These are phyloP conservation scores for Bruguiera gymnorhiza DNA, from an alignment of 345 rosid species.

Conservation along the genomic window DNA sequence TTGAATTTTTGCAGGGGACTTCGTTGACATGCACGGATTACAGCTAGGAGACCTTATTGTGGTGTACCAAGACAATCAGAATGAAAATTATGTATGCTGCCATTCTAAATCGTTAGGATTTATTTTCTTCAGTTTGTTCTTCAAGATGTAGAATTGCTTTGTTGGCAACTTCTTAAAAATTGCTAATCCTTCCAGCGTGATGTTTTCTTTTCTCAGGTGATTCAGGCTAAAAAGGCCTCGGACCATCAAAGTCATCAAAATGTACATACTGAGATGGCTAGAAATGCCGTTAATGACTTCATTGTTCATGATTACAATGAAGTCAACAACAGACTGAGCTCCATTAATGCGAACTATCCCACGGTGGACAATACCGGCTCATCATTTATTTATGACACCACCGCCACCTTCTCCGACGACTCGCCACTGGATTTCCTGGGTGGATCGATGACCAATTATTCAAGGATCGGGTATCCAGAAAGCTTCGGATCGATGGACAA, in stretches of 20 bases:
- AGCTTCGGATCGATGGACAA: conserved; percentile 78
- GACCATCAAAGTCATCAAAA: conserved; percentile 36
- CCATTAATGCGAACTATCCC: conserved; percentile 42
- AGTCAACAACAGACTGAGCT: conserved; percentile 35
- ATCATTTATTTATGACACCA: conserved; percentile 82
- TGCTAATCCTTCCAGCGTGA: background rate
- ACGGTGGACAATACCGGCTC: conserved; percentile 38
- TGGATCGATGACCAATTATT: conserved; percentile 58
- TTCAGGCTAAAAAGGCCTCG: conserved; percentile 79
- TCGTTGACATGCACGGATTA: conserved; percentile 74
- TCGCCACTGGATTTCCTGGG: conserved; percentile 83
- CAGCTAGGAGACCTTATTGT: conserved; percentile 77
- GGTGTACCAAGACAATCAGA: conserved; percentile 63
- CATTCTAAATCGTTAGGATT: background rate
- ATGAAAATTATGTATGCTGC: conserved; percentile 59
- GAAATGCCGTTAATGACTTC: conserved; percentile 47
- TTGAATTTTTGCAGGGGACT: conserved; percentile 55
- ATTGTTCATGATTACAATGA: conserved; percentile 38
- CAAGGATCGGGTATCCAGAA: conserved; percentile 50
- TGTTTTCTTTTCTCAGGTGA: conserved; percentile 46
- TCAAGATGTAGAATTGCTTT: background rate
- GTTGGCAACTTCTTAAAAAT: background rate
- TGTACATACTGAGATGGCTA: conserved; percentile 50
- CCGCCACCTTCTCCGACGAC: conserved; percentile 60
- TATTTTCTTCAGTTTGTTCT: background rate